These are phyloP conservation scores for Fusarium paranaense DNA, from an alignment of 2,329 filamentous ascomycete genomes.

Conservation along the genomic window DNA sequence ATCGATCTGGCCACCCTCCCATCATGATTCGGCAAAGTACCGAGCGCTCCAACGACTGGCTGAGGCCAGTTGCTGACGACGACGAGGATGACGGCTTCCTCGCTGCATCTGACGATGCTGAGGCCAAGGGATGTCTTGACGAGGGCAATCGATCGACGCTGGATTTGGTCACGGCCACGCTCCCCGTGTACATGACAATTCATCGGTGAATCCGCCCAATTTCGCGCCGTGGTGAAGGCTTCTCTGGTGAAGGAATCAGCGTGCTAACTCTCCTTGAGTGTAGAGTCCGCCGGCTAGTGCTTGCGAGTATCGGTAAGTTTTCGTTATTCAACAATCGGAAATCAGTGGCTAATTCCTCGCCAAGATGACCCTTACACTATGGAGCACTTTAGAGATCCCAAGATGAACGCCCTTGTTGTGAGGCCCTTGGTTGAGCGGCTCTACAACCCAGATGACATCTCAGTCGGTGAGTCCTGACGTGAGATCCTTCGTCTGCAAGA, in stretches of 20 bases:
- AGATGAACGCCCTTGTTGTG: constrained; percentile 75
- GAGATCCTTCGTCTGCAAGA: not conserved
- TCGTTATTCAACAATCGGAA: not conserved
- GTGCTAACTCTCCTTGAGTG: constrained; percentile 42
- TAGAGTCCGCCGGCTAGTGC: constrained; percentile 45
- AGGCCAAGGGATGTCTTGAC: constrained; percentile 43
- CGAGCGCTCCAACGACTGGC: constrained; percentile 40
- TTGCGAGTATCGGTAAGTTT: constrained; percentile 44
- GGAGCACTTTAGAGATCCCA: constrained; percentile 74
- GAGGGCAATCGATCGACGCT: constrained; percentile 40
- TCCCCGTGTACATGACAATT: constrained; percentile 46
- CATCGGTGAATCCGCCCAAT: constrained; percentile 40
- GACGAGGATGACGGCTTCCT: constrained; percentile 44
- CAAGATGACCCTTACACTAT: constrained; percentile 59
- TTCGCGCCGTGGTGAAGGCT: not conserved
- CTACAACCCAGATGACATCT: constrained; percentile 73
- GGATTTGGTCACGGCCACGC: constrained; percentile 34
- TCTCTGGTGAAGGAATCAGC: constrained; percentile 8
- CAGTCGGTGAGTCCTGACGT: constrained; percentile 60
- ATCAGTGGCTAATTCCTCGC: constrained; percentile 6
- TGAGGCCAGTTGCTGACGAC: constrained; percentile 38
- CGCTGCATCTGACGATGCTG: constrained; percentile 37
- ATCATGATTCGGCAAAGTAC: constrained; percentile 37
- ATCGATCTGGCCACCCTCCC: not conserved
- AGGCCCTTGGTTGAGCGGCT: constrained; percentile 76